Evolutionary conservation across 331 rosid genomes (phyloP), one percentile per base, ranked within the genome.

Genomic region (Acacia concinna): DNA sequence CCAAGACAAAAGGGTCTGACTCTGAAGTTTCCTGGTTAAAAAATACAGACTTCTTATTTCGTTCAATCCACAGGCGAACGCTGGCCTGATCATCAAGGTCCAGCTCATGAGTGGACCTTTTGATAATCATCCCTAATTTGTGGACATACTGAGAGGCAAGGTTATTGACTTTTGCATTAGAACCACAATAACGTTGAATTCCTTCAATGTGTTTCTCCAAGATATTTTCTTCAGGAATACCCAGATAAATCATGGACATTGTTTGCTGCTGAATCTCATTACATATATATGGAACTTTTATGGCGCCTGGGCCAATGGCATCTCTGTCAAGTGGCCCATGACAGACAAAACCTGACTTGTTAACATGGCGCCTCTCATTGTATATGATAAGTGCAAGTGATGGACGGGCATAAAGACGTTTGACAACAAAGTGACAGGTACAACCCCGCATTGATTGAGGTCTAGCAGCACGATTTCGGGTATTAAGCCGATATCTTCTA

Each of bases 361-460:
- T 95, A 72, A 91, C 87, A 74, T 95, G 99, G 38, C 91, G 93
- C 84, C 97, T 89, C 81, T 90, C 96, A 54, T 88, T 90, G 79
- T 91, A 95, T 78, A 91, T 78, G 70, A 90, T 74, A 71, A 95
- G 92, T 2, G 96, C 97, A 72, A 87, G 94, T 37, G 94, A 87
- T 2, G 99, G 99, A 49, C 89, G 94, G 15, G 98, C 96, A 79
- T 93, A 95, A 38, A 95, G 86, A 70, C 99, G 87, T 86, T 93
- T 91, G 81, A 95, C 90, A 71, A 90, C 97, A 87, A 93, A 93
- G 82, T 95, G 94, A 88, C 98, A 95, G 28, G 89, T 93, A 79
- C 98, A 95, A 32, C 98, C 98, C 47, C 96, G 93, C 97, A 91
- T 95, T 71, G 98, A 95, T 88, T 95, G 98, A 84, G 99, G 98